Conservation (phyloP, 805 yeast species). For the Teunomyces cretensis region DNA sequence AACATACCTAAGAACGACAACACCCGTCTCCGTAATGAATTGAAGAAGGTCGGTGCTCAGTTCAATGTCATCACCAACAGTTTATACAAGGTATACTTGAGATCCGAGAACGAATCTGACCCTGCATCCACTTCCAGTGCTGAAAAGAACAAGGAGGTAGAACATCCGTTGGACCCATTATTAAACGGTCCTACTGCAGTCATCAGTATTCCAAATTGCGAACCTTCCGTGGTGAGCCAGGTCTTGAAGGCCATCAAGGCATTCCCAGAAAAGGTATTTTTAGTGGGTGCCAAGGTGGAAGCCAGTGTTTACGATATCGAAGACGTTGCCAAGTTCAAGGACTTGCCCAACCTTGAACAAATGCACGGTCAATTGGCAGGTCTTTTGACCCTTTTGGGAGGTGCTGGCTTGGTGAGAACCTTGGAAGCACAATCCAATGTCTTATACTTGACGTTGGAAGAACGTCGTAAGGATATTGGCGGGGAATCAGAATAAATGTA, state of each 20-base stretch:
- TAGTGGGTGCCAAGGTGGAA: conserved; percentile 86
- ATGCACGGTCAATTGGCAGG: conserved; percentile 84
- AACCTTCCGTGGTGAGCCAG: conserved; percentile 66
- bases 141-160: conserved; percentile 38
- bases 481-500: conserved; percentile 15
- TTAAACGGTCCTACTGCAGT: conserved; percentile 86
- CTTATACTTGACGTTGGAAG: conserved; percentile 73
- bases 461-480: conserved; percentile 48
- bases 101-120: conserved; percentile 66
- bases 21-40: conserved; percentile 57
- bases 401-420: conserved; percentile 84
- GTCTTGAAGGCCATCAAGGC: conserved; percentile 61
- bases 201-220: conserved; percentile 62
- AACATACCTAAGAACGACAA: conserved; percentile 73
- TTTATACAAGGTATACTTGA: conserved; percentile 72
- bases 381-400: conserved; percentile 77
- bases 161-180: conserved; percentile 70
- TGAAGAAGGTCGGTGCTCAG: conserved; percentile 65
- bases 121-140: conserved; percentile 67
- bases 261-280: conserved; percentile 69
- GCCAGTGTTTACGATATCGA: conserved; percentile 50
- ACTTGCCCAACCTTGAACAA: conserved; percentile 67
- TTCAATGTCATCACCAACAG: conserved; percentile 67
- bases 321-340: conserved; percentile 63
- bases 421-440: conserved; percentile 66